Evolutionary conservation across 1,284 basidiomycete genomes (phyloP).

Genomic region (Malassezia sp.): DNA sequence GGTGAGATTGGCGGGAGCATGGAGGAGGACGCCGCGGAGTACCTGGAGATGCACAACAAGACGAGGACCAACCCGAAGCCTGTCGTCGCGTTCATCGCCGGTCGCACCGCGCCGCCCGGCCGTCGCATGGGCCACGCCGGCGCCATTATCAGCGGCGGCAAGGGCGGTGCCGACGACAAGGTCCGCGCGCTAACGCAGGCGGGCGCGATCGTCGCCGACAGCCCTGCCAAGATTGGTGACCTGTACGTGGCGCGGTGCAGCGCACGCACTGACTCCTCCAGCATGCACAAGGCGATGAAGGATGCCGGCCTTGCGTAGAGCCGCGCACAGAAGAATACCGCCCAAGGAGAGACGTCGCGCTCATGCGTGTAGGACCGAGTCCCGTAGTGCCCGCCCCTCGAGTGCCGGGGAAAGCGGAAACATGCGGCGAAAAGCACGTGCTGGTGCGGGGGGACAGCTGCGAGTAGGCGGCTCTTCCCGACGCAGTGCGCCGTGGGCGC

Average conservation of each 20-base stretch:
- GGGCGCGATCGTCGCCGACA: slow-evolving; percentile 84
- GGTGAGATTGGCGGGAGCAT: slow-evolving; percentile 98
- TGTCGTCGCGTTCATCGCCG: slow-evolving; percentile 95
- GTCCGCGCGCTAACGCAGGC: slow-evolving; percentile 85
- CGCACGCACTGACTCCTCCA: too few relatives aligned
- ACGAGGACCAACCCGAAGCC: slow-evolving; percentile 78
- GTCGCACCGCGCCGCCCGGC: slow-evolving; percentile 84
- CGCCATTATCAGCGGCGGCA: slow-evolving; percentile 94
- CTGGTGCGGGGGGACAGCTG: too few relatives aligned
- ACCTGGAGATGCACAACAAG: slow-evolving; percentile 84
- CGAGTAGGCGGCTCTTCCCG: too few relatives aligned
- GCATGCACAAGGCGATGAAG: slow-evolving; percentile 43
- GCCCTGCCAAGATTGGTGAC: slow-evolving; percentile 56
- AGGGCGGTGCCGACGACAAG: slow-evolving; percentile 92
- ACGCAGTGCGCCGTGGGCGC: too few relatives aligned
- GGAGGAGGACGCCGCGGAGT: slow-evolving; percentile 98
- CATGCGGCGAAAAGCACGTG: too few relatives aligned
- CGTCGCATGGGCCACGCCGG: slow-evolving; percentile 75
- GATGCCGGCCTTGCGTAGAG: slow-evolving; percentile 34
- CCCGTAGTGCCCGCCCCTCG: too few relatives aligned
- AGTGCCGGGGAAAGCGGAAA: too few relatives aligned
- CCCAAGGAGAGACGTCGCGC: too few relatives aligned
- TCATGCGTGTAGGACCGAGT: too few relatives aligned
- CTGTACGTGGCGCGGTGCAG: too few relatives aligned
- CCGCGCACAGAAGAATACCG: too few relatives aligned